Base-by-base conservation (phyloP, 345 rosid species). In the Kandelia obovata region DNA sequence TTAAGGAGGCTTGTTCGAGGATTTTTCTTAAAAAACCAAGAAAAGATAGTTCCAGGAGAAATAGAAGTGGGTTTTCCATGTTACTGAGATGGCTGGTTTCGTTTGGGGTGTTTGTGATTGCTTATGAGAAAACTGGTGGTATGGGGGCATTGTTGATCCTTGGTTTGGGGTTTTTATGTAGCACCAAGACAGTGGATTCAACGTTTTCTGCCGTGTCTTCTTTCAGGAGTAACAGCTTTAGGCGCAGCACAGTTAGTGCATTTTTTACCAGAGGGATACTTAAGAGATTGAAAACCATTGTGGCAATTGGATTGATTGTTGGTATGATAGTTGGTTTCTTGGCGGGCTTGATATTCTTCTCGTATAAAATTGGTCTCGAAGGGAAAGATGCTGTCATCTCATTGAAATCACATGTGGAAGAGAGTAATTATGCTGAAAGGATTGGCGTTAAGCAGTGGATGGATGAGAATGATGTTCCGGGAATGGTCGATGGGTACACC, bases 391-490 rank as follows among this genome's bases (percentile, higher is more conserved):
- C 96, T 0, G 97, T 91, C 60, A 83, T 83, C 60, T 89, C 96
- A 3, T 35, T 89, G 61, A 94, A 94, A 70, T 82, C 92, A 30
- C 98, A 91, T 55, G 92, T 94, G 15, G 92, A 88, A 66, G 79
- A 91, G 84, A 91, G 78, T 62, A 94, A 94, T 78, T 94, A 94
- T 71, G 88, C 97, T 0, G 98, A 94, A 84, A 91, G 76, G 75
- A 72, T 89, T 27, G 98, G 97, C 60, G 60, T 91, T 65, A 91
- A 88, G 82, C 77, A 80, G 61, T 94, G 97, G 98, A 89, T 94
- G 96, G 91, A 87, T 23, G 98, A 91, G 76, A 94, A 94, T 47
- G 98, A 94, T 76, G 92, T 94, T 23, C 86, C 98, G 0, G 97
- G 90, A 55, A 83, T 88, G 91, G 92, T 88, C 1, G 98, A 89